Evolutionary conservation across 768 basidiomycete genomes (phyloP).

Genomic region (Panus rudis): DNA sequence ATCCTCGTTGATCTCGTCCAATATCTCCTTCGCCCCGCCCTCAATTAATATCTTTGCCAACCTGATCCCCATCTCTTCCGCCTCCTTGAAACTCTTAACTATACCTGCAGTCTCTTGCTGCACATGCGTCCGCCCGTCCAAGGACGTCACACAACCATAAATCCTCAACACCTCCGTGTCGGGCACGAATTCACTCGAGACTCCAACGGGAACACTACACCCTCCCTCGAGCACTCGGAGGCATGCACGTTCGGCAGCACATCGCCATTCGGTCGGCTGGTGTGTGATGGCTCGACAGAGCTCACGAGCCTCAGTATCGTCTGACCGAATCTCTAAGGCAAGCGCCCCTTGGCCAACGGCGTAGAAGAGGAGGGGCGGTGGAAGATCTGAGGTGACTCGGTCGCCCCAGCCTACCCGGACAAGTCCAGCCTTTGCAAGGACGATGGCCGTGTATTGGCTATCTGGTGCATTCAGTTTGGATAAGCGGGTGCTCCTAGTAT

Average conservation of each 20-base stretch:
- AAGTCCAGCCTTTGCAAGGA: constrained; percentile 92
- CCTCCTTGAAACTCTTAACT: constrained; percentile 49
- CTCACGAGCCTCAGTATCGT: constrained; percentile 52
- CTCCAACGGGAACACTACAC: constrained; percentile 94
- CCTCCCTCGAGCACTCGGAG: constrained; percentile 91
- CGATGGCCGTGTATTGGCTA: constrained; percentile 76
- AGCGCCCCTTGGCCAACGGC: constrained; percentile 96
- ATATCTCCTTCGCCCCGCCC: constrained; percentile 67
- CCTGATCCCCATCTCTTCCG: constrained; percentile 58
- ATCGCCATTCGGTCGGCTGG: constrained; percentile 68
- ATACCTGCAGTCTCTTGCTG: constrained; percentile 49
- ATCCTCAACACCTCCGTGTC: constrained; percentile 41
- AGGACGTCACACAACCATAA: constrained; percentile 77
- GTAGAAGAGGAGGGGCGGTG: constrained; percentile 69
- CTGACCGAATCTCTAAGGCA: constrained; percentile 72
- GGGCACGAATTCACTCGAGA: constrained; percentile 46
- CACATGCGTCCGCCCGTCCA: constrained; percentile 70
- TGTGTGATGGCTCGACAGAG: constrained; percentile 69
- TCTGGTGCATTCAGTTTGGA: constrained; percentile 82
- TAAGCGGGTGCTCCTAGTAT: constrained; percentile 75
- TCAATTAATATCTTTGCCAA: constrained; percentile 62
- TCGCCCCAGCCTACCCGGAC: constrained; percentile 68
- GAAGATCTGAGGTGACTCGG: constrained; percentile 70
- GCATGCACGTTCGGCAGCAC: constrained; percentile 81
- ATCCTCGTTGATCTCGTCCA: constrained; percentile 78